Evolutionary conservation across 2,329 filamentous ascomycete species (phyloP), one percentile per base, ranked within the genome.

Genomic region (Ophiostoma ulmi): DNA sequence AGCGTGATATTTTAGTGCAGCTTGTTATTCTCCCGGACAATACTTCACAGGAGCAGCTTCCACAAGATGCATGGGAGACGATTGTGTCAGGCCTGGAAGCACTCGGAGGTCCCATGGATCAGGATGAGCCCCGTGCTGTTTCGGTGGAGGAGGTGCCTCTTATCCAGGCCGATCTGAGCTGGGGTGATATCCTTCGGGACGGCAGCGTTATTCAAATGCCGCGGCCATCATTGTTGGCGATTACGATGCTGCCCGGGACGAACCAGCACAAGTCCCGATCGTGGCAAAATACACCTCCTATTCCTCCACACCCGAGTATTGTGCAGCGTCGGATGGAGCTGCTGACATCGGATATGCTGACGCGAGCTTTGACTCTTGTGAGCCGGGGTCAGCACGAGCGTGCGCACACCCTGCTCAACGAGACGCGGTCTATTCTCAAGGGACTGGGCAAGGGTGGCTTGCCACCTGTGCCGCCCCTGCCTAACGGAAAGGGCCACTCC

Each of bases 321-420:
- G 94, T 99, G 7, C 95, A 99, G 81, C 88, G 95, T 58, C 91
- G 95, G 65, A 99, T 99, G 95, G 95, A 99, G 80, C 84, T 99
- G 39, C 86, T 99, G 69, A 98, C 95, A 2, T 98, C 94, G 1
- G 95, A 99, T 78, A 99, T 99, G 95, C 86, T 99, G 73, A 97
- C 93, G 8, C 87, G 95, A 72, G 94, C 95, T 17, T 83, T 99
- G 72, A 97, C 93, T 0, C 86, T 99, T 26, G 94, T 98, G 26
- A 92, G 92, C 72, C 88, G 93, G 52, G 93, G 92, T 44, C 94
- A 98, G 80, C 92, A 97, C 78, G 95, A 99, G 77, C 91, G 94
- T 48, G 95, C 94, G 0, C 91, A 97, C 75, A 96, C 97, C 70
- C 87, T 99, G 3, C 85, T 99, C 52, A 92, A 91, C 74, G 95